phyloP scores from a whole-genome alignment of 768 basidiomycete species.

The Lactifluus rugatus region DNA sequence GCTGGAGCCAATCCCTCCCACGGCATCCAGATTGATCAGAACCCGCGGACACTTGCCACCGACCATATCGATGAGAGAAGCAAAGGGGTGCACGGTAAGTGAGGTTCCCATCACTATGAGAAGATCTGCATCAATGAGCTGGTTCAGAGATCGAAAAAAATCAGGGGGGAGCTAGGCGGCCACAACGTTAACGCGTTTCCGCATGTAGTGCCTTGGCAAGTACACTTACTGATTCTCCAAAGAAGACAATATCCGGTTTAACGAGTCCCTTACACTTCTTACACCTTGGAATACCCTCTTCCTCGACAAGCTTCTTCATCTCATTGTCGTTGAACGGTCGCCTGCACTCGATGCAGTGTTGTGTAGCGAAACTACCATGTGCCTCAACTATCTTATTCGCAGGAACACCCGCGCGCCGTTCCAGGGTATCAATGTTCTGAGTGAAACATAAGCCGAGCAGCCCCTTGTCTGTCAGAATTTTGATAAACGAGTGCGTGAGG shows the following conservation, averaged over 20 bases:
- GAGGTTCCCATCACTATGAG: conserved; percentile 20
- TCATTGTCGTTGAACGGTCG: conserved; percentile 48
- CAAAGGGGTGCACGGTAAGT: conserved; percentile 19
- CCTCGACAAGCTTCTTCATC: conserved; percentile 54
- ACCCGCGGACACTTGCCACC: conserved; percentile 13
- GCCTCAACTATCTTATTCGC: conserved; percentile 77
- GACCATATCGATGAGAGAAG: conserved; percentile 13
- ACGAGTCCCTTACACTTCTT: conserved; percentile 59
- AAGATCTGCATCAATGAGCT: conserved; percentile 63
- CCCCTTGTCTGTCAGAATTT: conserved; percentile 58
- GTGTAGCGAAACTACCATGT: conserved; percentile 88
- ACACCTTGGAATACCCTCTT: conserved; percentile 64
- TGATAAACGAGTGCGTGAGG: conserved; percentile 81
- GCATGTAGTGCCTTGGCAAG: neutral
- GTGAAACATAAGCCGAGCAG: conserved; percentile 75
- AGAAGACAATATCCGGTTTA: conserved; percentile 94
- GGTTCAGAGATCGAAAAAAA: conserved; percentile 50
- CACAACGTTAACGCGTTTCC: neutral
- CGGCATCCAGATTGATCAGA: conserved; percentile 18
- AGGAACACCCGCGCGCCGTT: conserved; percentile 73
- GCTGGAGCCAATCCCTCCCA: conserved; percentile 11
- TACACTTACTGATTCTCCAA: conserved; percentile 63
- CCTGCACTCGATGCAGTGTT: conserved; percentile 73
- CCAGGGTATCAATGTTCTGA: conserved; percentile 90
- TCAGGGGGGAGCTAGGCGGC: conserved; percentile 52